Base-by-base conservation (phyloP, 2,329 filamentous ascomycete genomes). In the Penicillium freii region DNA sequence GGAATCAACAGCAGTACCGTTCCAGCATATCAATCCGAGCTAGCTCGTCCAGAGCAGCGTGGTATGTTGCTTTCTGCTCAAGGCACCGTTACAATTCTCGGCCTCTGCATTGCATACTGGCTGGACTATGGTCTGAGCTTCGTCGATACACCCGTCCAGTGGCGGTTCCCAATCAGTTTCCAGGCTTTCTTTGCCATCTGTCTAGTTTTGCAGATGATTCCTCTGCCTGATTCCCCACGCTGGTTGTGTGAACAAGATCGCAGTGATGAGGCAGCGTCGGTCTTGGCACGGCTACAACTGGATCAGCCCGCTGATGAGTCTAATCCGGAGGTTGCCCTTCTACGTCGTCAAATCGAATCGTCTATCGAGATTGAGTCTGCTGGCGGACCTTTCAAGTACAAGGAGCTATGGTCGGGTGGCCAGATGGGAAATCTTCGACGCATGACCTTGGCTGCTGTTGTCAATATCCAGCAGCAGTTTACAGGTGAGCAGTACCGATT, bases 41-140 rank as follows among this genome's bases (percentile, higher is more conserved):
- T 64, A 55, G 63, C 63, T 4, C 63, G 63, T 8, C 62, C 63
- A 3, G 63, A 62, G 19, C 48, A 54, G 9, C 63, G 63, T 21
- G 63, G 63, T 6, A 59, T 48, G 45, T 55, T 65, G 8, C 58
- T 65, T 17, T 65, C 63, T 4, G 63, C 63, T 11, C 63, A 65
- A 40, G 63, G 63, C 17, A 65, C 63, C 7, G 62, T 80, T 33
- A 78, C 77, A 0, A 79, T 80, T 38, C 68, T 81, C 7, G 78
- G 78, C 0, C 72, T 80, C 13, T 76, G 76, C 49, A 74, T 81
- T n/a, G 77, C 77, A 7, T 81, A 80, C 62, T 82, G 79, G 79
- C 71, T 81, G 53, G 76, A 77, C 40, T 78, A 72, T 51, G 77
- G 72, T 2, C 45, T 66, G 15, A 65, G 69, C n/a, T 67, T 66